Percentiles rank a stretch among this genome's conserved stretches.
Conservation (phyloP, 139 green algal species). For the Chlamydomonas asymmetrica region DNA sequence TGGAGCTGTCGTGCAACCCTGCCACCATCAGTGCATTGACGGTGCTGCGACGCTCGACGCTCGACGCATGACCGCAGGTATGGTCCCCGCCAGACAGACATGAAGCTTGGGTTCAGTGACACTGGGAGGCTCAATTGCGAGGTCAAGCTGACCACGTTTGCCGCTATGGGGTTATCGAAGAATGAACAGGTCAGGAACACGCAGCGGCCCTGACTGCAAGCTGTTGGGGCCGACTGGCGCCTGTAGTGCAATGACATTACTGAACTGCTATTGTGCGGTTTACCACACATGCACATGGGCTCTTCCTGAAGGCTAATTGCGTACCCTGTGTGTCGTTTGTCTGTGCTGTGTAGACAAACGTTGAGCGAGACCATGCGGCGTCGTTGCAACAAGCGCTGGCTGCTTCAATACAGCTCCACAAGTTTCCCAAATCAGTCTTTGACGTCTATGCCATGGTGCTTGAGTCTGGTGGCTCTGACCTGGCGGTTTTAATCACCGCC, state of each 20-base stretch:
- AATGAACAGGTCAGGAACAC: slow-evolving; percentile 21
- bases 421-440: slow-evolving; percentile 62
- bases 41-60: not conserved
- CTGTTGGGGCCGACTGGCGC: not conserved
- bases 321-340: not conserved
- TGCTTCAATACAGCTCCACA: slow-evolving; percentile 49
- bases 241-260: not conserved
- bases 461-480: slow-evolving; percentile 65
- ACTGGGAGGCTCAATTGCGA: slow-evolving; percentile 64
- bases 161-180: slow-evolving; percentile 16
- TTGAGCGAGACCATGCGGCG: not conserved
- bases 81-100: slow-evolving; percentile 66
- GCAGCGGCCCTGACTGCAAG: too few species aligned
- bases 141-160: slow-evolving; percentile 68
- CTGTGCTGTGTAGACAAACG: not conserved
- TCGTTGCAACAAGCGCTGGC: slow-evolving; percentile 59
- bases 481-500: slow-evolving; percentile 53
- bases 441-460: slow-evolving; percentile 75
- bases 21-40: not conserved
- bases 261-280: not conserved
- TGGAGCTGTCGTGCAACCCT: not conserved
- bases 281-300: not conserved
- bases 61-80: slow-evolving; percentile 51
- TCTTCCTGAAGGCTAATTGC: not conserved
- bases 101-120: slow-evolving; percentile 58